Base-by-base conservation (phyloP, 176 grass and related monocot genomes). In the Raddia distichophylla region DNA sequence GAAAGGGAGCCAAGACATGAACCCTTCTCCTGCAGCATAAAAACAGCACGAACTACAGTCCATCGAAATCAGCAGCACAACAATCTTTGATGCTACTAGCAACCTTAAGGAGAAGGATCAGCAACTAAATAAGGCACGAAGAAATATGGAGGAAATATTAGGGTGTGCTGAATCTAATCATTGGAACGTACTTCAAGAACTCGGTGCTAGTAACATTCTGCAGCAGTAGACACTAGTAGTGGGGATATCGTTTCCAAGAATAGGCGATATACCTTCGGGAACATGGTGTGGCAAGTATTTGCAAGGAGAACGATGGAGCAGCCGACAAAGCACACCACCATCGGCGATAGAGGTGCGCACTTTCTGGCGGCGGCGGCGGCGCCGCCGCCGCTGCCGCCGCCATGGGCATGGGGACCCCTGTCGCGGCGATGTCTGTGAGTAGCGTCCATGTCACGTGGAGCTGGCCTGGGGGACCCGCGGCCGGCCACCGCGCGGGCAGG, bases 251-350 rank as follows among this genome's bases (percentile, higher is more conserved):
- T 1, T 32, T 72, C 48, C 12, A 22, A 15, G 46, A 50, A 17
- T 5, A 5, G 17, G 3, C 33, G 11, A 63, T 87, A 87, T 87
- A 87, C 85, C 86, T 84, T 59, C 2, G 60, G 52, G 43, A 40
- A 65, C n/a, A 66, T 15, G 9, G n/a, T 64, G 60, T 55, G 67
- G 14, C 42, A 53, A 64, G 43, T 43, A 67, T 17, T 49, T 5
- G 67, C 74, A 47, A 84, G 7, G 47, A 88, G 6, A n/a, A 71
- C n/a, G 16, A 73, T 0, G 32, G 52, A 44, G 33, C 60, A 44
- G n/a, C 60, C 67, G 33, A 84, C 7, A 34, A 63, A 84, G 86
- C 17, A 79, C 4, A 53, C 0, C 33, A 84, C 51, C 34, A 55
- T 34, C 71, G 9, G 32, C 5, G 80, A 22, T 7, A 22, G 22